phyloP scores from a whole-genome alignment of 1,284 basidiomycete genomes.

The Xerocomus alliaceus region DNA sequence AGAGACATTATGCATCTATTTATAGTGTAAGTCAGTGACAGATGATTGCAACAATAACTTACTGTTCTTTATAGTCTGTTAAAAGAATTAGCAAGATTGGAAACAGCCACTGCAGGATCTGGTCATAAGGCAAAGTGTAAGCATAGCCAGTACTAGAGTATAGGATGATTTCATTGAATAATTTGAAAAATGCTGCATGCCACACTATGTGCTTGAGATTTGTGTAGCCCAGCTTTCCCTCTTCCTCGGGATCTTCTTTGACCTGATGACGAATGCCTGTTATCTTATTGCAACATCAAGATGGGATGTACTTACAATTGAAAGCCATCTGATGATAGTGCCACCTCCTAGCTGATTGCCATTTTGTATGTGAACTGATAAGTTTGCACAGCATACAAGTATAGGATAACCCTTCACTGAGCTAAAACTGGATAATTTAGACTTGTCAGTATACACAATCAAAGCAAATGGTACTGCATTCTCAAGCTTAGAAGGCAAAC shows the following conservation, averaged over 20 bases:
- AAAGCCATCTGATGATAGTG: conserved; percentile 51
- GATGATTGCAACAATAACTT: neutral
- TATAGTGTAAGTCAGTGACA: neutral
- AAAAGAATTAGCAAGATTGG: conserved; percentile 24
- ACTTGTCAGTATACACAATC: conserved; percentile 25
- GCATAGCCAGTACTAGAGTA: conserved; percentile 10
- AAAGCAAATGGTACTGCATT: conserved; percentile 3
- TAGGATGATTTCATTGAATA: conserved; percentile 14
- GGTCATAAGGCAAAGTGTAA: conserved; percentile 12
- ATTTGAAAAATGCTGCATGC: conserved; percentile 27
- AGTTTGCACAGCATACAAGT: conserved; percentile 46
- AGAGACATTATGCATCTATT: conserved; percentile 26
- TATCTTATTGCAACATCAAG: neutral
- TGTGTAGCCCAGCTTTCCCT: conserved; percentile 37
- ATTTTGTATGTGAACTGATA: conserved; percentile 48
- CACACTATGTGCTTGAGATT: conserved; percentile 46
- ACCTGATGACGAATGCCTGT: conserved; percentile 27
- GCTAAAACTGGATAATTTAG: conserved; percentile 16
- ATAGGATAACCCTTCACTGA: conserved; percentile 52
- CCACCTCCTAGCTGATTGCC: conserved; percentile 47
- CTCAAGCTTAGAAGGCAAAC: neutral
- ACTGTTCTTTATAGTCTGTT: conserved; percentile 29
- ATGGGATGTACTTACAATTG: conserved; percentile 43
- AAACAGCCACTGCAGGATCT: conserved; percentile 10
- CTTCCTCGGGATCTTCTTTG: conserved; percentile 35